Evolutionary conservation across 23 red algal genomes (phyloP), one percentile per base, ranked within the genome.

Genomic region (Gracilariopsis chorda): DNA sequence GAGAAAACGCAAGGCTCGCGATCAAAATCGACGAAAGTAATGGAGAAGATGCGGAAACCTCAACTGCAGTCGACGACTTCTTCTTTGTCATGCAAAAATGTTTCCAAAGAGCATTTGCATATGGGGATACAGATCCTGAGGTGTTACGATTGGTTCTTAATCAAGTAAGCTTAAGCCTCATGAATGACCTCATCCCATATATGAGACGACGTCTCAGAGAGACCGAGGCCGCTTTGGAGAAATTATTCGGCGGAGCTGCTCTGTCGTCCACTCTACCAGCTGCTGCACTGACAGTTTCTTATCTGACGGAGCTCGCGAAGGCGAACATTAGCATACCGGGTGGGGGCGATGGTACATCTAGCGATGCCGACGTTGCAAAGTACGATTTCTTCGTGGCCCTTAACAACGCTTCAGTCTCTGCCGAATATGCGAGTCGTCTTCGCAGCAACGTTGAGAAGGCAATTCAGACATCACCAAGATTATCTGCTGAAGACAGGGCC

Each of bases 71-170:
- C 13, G 95, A 98, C 53, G 95, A 98, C 65, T 86, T 94, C 43
- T 98, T 93, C 56, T 98, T 98, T 70, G 95, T 98, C 14, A 19
- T 98, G 43, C 90, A 94, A 92, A 98, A 98, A 35, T 94, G 84
- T 67, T 77, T 98, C 41, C 85, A 91, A 64, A 53, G 95, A 59
- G 90, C 95, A 2, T 84, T 89, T 53, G 75, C 89, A 16, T 98
- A 86, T 58, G 95, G 89, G 4, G 89, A 91, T 56, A 86, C 81
- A n/a, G 65, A 79, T 70, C 46, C 82, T 44, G 84, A 91, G 6
- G 81, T 91, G 6, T 51, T 98, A 28, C 86, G 80, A 25, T 83
- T 88, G 44, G 68, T 98, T 6, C 75, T 98, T n/a, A 76, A 87
- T 33, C 82, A 94, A 51, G 56, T 88, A 4, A 90, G 79, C 56